phyloP scores from a whole-genome alignment of 106 monocot species.

The Amphibolis antarctica region DNA sequence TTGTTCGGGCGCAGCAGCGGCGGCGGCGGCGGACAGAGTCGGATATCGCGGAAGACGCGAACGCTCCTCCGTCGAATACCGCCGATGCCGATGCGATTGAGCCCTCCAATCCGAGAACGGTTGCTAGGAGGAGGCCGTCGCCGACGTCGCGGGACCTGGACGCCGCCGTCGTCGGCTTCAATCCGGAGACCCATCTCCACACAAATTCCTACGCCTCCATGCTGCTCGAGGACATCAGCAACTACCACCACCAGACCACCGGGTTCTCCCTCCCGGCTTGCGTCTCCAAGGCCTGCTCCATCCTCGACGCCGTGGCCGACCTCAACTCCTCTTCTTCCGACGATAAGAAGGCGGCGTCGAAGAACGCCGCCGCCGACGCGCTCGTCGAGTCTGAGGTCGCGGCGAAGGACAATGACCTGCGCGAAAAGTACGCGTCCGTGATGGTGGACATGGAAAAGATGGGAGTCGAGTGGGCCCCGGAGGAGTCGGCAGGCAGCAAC shows the following conservation, averaged over 20 bases:
- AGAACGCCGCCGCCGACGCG: slow-evolving; percentile 12
- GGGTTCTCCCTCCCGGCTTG: slow-evolving; percentile 75
- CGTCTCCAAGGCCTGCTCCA: slow-evolving; percentile 84
- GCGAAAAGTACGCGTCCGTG: slow-evolving; percentile 65
- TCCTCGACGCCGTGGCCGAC: slow-evolving; percentile 91
- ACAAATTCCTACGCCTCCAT: slow-evolving; percentile 37
- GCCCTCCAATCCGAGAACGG: neutral
- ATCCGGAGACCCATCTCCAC: neutral
- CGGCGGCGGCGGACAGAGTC: slow-evolving; percentile 26
- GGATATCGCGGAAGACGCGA: slow-evolving; percentile 10
- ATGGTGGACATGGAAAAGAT: slow-evolving; percentile 15
- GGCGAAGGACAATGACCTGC: slow-evolving; percentile 48
- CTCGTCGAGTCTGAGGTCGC: slow-evolving; percentile 52
- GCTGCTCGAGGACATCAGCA: slow-evolving; percentile 78
- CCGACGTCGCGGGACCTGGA: slow-evolving; percentile 48
- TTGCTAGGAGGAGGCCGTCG: slow-evolving; percentile 44
- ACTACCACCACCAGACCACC: slow-evolving; percentile 50
- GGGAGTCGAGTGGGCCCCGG: slow-evolving; percentile 46
- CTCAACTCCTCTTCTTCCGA: slow-evolving; percentile 66
- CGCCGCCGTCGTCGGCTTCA: slow-evolving; percentile 9
- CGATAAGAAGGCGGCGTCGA: slow-evolving; percentile 1
- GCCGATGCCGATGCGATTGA: neutral
- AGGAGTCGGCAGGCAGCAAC: slow-evolving; percentile 96
- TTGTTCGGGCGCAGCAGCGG: slow-evolving; percentile 24
- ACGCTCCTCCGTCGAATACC: slow-evolving; percentile 5